These are phyloP conservation scores for Pythium aristosporum DNA, from an alignment of 352 stramenopile genomes.

Conservation along the genomic window DNA sequence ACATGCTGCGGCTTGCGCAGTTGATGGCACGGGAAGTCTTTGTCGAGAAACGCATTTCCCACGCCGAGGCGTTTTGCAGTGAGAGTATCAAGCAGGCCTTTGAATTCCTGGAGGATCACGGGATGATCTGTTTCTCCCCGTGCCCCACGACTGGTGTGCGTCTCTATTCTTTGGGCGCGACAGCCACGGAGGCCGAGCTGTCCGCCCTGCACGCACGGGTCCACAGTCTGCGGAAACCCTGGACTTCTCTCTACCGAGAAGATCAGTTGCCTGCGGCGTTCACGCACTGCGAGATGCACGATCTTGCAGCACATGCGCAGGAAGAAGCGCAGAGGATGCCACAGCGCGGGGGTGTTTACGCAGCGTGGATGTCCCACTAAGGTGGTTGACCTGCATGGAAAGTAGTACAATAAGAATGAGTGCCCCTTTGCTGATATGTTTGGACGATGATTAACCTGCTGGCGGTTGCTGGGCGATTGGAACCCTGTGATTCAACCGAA, in stretches of 20 bases:
- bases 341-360: conserved; percentile 28
- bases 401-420: no score
- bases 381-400: no score
- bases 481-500: no score
- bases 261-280: conserved; percentile 32
- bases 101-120: conserved; percentile 57
- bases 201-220: conserved; percentile 41
- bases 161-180: conserved; percentile 24
- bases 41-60: conserved; percentile 34
- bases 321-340: conserved; percentile 28
- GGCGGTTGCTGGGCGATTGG: no score
- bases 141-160: conserved; percentile 30
- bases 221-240: conserved; percentile 44
- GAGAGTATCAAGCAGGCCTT: conserved; percentile 77
- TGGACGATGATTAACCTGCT: no score
- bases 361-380: conserved; percentile 32
- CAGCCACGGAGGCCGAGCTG: conserved; percentile 10
- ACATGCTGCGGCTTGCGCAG: conserved; percentile 56
- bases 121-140: conserved; percentile 36
- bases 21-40: conserved; percentile 55
- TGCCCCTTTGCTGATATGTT: no score
- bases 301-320: conserved; percentile 35
- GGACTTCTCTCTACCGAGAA: conserved; percentile 44
- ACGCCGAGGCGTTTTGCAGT: conserved; percentile 72
- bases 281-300: conserved; percentile 27